Conservation (phyloP, 306 rosid genomes). For the Medicago ruthenica region DNA sequence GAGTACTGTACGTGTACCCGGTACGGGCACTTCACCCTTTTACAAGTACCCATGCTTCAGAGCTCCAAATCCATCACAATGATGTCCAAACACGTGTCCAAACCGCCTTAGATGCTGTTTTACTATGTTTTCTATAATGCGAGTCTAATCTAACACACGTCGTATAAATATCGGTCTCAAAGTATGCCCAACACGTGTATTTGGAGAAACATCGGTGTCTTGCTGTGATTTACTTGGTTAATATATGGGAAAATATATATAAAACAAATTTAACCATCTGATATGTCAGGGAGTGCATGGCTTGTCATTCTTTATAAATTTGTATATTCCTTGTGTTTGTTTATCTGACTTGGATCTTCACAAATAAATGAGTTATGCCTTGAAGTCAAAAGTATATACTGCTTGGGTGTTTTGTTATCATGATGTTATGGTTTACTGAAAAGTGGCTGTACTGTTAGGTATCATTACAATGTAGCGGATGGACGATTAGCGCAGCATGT, state of each 20-base stretch:
- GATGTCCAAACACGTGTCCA: background rate
- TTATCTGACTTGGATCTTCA: slow-evolving; percentile 3
- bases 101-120: background rate
- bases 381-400: slow-evolving; percentile 5
- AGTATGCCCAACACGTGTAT: background rate
- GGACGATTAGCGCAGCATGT: slow-evolving; percentile 87
- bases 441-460: slow-evolving; percentile 56
- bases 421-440: slow-evolving; percentile 34
- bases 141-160: background rate
- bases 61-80: no score
- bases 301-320: background rate
- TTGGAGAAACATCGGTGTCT: background rate
- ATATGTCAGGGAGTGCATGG: background rate
- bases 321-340: background rate
- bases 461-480: slow-evolving; percentile 95
- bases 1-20: no score
- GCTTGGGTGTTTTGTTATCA: slow-evolving; percentile 40
- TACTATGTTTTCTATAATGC: background rate
- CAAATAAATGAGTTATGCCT: slow-evolving; percentile 13
- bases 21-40: no score
- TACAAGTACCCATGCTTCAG: no score
- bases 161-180: background rate
- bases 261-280: background rate
- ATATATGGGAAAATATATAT: slow-evolving; percentile 6
- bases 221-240: background rate